phyloP scores from a whole-genome alignment of 2,329 filamentous ascomycete genomes.

The Hyphodiscus sp. region DNA sequence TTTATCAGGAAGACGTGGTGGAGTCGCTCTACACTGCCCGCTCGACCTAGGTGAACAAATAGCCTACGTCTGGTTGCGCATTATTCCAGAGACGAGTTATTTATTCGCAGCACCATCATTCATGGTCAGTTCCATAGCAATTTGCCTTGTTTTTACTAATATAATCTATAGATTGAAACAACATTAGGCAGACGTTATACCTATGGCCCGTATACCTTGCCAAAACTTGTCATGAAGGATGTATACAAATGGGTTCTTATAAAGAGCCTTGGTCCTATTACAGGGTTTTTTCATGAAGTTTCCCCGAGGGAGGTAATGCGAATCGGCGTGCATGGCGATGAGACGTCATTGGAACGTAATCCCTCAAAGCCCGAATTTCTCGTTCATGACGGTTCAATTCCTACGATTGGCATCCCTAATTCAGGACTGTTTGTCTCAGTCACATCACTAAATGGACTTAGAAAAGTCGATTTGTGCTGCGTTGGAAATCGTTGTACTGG shows the following conservation, averaged over 20 bases:
- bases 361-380: neutral
- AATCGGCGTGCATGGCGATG: conserved; percentile 3
- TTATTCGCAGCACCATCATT: no score
- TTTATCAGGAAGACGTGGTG: no score
- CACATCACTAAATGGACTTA: conserved; percentile 7
- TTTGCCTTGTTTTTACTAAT: conserved; percentile 1
- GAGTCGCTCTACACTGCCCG: no score
- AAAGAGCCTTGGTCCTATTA: conserved; percentile 3
- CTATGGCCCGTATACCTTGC: conserved; percentile 9
- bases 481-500: conserved; percentile 10
- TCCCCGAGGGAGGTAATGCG: conserved; percentile 3
- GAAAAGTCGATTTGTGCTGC: conserved; percentile 8
- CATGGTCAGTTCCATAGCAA: no score
- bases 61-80: no score
- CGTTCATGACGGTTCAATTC: neutral
- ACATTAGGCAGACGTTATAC: conserved; percentile 4
- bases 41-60: no score
- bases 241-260: conserved; percentile 12
- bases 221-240: neutral
- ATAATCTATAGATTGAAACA: conserved; percentile 8
- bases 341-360: neutral
- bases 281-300: conserved; percentile 10
- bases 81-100: no score
- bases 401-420: neutral
- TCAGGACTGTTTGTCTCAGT: conserved; percentile 10